These are phyloP conservation scores for Euphorbia celastroides DNA, from an alignment of 441 rosid species.

Conservation along the genomic window DNA sequence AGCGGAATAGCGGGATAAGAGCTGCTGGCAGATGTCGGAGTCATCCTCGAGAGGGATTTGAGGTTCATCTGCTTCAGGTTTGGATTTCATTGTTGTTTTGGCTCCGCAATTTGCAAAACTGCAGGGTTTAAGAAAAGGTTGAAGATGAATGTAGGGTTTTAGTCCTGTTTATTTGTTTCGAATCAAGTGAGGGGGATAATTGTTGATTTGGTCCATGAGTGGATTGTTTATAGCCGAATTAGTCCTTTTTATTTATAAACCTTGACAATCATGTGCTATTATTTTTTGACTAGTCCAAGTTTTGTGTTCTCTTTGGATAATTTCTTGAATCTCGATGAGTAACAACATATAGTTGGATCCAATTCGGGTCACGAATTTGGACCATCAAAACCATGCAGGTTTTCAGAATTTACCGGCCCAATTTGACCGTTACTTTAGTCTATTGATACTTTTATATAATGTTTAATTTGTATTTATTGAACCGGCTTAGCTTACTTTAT, in stretches of 20 bases:
- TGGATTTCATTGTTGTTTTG: constrained; percentile 2
- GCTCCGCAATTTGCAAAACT: not conserved
- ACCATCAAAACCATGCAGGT: no score
- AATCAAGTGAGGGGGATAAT: no score
- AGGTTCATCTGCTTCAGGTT: constrained; percentile 4
- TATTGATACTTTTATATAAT: no score
- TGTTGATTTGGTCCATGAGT: not conserved
- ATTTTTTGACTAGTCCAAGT: not conserved
- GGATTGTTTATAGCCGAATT: not conserved
- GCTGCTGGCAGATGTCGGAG: constrained; percentile 71
- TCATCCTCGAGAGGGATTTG: constrained; percentile 32
- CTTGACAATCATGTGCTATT: not conserved
- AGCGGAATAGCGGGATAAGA: constrained; percentile 77
- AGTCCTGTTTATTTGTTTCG: not conserved
- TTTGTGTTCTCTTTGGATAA: no score
- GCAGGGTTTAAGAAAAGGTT: constrained; percentile 10
- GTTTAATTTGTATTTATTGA: no score
- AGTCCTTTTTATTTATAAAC: not conserved
- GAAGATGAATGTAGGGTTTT: not conserved
- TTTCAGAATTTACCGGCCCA: no score
- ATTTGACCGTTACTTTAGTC: no score
- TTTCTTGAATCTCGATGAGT: no score
- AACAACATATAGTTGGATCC: no score
- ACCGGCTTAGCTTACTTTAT: no score
- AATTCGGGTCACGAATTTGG: no score